phyloP scores from a whole-genome alignment of 2,329 filamentous ascomycete species.

The Ophiostoma australiae region DNA sequence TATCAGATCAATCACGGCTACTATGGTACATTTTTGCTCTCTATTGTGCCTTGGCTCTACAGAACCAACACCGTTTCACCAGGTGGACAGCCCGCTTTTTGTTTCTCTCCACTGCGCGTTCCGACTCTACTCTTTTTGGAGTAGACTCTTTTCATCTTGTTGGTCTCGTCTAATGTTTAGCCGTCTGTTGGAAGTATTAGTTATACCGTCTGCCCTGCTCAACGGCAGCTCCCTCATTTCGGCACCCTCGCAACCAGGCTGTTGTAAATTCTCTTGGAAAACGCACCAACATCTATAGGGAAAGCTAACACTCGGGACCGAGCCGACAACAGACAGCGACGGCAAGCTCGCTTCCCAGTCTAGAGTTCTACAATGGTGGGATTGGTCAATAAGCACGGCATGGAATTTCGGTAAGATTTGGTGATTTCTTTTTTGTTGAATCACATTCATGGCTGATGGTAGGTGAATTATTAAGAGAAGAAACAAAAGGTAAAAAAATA shows the following conservation, averaged over 20 bases:
- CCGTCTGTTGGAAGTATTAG: not conserved
- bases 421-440: not conserved
- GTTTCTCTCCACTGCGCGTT: not conserved
- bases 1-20: not conserved
- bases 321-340: constrained; percentile 3
- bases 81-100: constrained; percentile 4
- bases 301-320: constrained; percentile 1
- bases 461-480: not conserved
- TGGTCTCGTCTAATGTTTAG: not conserved
- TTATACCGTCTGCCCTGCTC: not conserved
- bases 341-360: not conserved
- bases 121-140: not conserved
- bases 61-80: not conserved
- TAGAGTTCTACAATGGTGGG: too few species aligned
- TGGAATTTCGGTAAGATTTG: not conserved
- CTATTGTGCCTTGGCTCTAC: not conserved
- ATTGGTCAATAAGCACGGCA: not conserved
- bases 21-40: not conserved
- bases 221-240: constrained; percentile 9
- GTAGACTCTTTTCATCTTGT: not conserved
- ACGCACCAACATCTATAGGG: not conserved
- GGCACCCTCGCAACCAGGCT: not conserved
- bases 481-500: not conserved
- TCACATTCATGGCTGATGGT: constrained; percentile 4
- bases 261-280: not conserved